These are phyloP conservation scores for Acacia concinna DNA, from an alignment of 331 rosid species.

Conservation along the genomic window DNA sequence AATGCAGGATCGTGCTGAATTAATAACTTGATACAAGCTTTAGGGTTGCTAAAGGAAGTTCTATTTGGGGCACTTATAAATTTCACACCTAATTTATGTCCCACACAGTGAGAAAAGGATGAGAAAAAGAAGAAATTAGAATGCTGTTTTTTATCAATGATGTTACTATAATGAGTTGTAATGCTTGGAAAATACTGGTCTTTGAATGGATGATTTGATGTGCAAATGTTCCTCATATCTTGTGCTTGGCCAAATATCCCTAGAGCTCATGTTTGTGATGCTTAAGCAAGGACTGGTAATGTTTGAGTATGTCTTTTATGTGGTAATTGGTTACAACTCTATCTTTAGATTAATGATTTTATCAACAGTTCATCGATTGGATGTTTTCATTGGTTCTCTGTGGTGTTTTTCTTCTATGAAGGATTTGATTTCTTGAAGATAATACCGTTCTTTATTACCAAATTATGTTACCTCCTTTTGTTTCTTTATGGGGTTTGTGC, in stretches of 20 bases:
- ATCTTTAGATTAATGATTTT: neutral
- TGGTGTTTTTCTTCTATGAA: neutral
- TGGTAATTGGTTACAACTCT: slow-evolving; percentile 7
- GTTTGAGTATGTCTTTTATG: neutral
- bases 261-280: neutral
- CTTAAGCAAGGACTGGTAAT: neutral
- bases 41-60: neutral
- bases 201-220: slow-evolving; percentile 3
- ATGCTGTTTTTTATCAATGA: neutral
- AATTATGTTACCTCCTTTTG: neutral
- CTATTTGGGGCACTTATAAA: slow-evolving; percentile 4
- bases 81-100: neutral
- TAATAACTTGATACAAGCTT: neutral
- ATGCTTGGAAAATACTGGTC: neutral
- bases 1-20: neutral
- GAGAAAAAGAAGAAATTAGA: neutral
- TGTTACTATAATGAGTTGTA: neutral
- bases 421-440: neutral
- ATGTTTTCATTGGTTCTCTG: neutral
- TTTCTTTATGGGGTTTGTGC: slow-evolving; percentile 8
- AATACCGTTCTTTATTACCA: slow-evolving; percentile 1
- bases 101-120: neutral
- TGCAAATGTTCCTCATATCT: slow-evolving; percentile 17
- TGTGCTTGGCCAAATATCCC: neutral
- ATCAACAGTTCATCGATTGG: neutral